Percentiles rank a stretch among this genome's conserved stretches.
These are phyloP conservation scores for Dispira parvispora DNA, from an alignment of 192 early-diverging fungal genomes.

Conservation along the genomic window DNA sequence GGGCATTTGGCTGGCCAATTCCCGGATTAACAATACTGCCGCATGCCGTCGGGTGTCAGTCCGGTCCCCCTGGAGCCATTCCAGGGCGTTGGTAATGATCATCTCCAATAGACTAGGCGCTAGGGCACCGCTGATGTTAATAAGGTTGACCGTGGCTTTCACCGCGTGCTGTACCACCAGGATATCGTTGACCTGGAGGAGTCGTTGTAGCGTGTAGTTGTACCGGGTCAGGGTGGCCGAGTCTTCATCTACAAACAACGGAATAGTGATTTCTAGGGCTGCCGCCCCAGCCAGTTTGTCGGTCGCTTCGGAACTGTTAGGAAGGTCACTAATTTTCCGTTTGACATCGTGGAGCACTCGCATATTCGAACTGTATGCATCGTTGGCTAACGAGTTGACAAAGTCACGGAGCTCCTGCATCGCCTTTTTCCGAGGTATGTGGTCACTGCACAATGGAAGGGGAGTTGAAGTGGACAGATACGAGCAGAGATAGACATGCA, in stretches of 20 bases:
- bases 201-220: slow-evolving; percentile 1
- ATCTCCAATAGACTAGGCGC: neutral
- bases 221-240: neutral
- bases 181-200: slow-evolving; percentile 10
- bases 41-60: slow-evolving; percentile 62
- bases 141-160: neutral
- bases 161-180: neutral
- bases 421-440: neutral
- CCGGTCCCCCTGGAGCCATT: slow-evolving; percentile 38
- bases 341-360: slow-evolving; percentile 2
- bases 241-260: slow-evolving; percentile 1
- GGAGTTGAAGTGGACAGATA: neutral
- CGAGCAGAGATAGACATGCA: neutral
- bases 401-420: neutral
- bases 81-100: neutral
- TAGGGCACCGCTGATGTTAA: neutral
- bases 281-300: slow-evolving; percentile 1
- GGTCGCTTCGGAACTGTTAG: neutral
- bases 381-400: neutral
- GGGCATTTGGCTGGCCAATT: slow-evolving; percentile 59
- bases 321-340: neutral
- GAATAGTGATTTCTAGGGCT: neutral
- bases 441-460: no score
- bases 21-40: slow-evolving; percentile 58
- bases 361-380: neutral